Evolutionary conservation across 495 filamentous ascomycete genomes (phyloP).

Genomic region (Viridothelium virens): DNA sequence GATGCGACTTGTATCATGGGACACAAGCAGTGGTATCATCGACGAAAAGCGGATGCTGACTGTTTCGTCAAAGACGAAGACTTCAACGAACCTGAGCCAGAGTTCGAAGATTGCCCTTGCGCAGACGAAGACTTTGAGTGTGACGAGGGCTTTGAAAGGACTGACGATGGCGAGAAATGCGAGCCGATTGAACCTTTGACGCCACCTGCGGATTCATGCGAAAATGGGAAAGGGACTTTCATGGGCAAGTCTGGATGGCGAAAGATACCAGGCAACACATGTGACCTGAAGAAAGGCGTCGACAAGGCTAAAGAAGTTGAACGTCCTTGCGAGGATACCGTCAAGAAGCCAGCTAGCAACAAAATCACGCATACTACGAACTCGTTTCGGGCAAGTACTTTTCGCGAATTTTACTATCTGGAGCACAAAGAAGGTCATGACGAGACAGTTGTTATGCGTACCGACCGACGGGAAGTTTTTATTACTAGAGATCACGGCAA

Average conservation of each 20-base stretch:
- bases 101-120: slow-evolving; percentile 68
- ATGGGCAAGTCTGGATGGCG: slow-evolving; percentile 82
- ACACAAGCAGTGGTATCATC: slow-evolving; percentile 71
- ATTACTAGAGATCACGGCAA: slow-evolving; percentile 80
- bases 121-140: slow-evolving; percentile 82
- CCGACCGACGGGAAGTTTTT: slow-evolving; percentile 53
- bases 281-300: slow-evolving; percentile 47
- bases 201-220: slow-evolving; percentile 56
- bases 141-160: slow-evolving; percentile 74
- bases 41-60: slow-evolving; percentile 74
- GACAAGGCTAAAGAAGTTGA: slow-evolving; percentile 56
- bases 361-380: slow-evolving; percentile 51
- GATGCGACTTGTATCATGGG: slow-evolving; percentile 90
- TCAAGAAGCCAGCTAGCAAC: slow-evolving; percentile 46
- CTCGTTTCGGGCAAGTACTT: slow-evolving; percentile 49
- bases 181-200: slow-evolving; percentile 46
- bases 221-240: slow-evolving; percentile 58
- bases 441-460: slow-evolving; percentile 81
- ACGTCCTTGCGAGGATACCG: slow-evolving; percentile 46
- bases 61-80: slow-evolving; percentile 76
- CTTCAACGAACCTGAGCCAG: slow-evolving; percentile 62
- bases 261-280: slow-evolving; percentile 84
- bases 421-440: slow-evolving; percentile 62
- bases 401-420: slow-evolving; percentile 68
- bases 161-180: slow-evolving; percentile 59